Evolutionary conservation across 2,329 filamentous ascomycete genomes (phyloP).

Genomic region (Sordariomycetes sp.): DNA sequence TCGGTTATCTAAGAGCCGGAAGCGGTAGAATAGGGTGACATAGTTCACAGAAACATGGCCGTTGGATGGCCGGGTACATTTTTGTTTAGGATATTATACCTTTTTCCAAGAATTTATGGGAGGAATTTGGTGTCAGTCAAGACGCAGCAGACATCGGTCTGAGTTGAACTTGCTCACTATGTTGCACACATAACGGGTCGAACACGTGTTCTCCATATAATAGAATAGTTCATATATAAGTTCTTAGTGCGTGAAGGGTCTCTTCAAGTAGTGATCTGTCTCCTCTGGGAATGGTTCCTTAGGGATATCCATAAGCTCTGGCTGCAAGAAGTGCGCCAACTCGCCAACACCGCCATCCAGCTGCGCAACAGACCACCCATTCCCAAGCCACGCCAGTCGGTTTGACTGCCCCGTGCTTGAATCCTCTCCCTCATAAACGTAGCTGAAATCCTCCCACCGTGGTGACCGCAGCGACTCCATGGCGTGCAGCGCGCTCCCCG

Average conservation of each 20-base stretch:
- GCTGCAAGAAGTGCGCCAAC: background rate
- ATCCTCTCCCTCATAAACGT: background rate
- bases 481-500: conserved; percentile 30
- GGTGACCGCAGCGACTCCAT: conserved; percentile 28
- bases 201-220: too few relatives aligned
- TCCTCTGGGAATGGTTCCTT: background rate
- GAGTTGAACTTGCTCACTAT: too few relatives aligned
- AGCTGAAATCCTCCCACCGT: conserved; percentile 32
- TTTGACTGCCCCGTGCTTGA: background rate
- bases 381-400: background rate
- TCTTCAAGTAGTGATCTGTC: background rate
- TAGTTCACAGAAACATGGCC: too few relatives aligned
- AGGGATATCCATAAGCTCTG: background rate
- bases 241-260: background rate
- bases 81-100: too few relatives aligned
- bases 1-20: too few relatives aligned
- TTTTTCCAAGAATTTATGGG: too few relatives aligned
- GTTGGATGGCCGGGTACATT: too few relatives aligned
- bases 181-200: too few relatives aligned
- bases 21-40: too few relatives aligned
- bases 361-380: background rate
- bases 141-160: too few relatives aligned
- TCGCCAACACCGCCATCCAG: background rate
- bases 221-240: too few relatives aligned
- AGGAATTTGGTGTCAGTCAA: too few relatives aligned